Conservation (phyloP, 805 yeast genomes). For the Starmerella khaoyaiensis region DNA sequence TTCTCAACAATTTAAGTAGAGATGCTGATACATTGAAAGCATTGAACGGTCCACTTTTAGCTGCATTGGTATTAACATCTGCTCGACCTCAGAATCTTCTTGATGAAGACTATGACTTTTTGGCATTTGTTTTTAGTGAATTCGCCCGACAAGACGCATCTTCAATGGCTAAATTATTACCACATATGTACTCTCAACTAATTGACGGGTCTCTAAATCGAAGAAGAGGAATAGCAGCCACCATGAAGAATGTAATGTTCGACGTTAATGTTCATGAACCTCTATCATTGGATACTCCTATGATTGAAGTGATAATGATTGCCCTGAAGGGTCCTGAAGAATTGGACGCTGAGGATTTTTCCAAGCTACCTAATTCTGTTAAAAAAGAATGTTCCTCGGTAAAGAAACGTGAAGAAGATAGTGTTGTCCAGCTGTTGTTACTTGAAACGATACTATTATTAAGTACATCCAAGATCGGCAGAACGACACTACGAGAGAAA, state of each 20-base stretch:
- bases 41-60: constrained; percentile 46
- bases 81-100: constrained; percentile 31
- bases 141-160: constrained; percentile 47
- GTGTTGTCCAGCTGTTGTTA: constrained; percentile 50
- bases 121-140: constrained; percentile 82
- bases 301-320: constrained; percentile 67
- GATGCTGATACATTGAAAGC: constrained; percentile 48
- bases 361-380: constrained; percentile 76
- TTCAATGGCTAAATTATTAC: constrained; percentile 45
- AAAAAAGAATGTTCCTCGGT: constrained; percentile 58
- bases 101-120: constrained; percentile 65
- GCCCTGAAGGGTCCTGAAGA: constrained; percentile 70
- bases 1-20: constrained; percentile 77
- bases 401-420: constrained; percentile 61
- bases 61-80: constrained; percentile 53
- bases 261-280: constrained; percentile 56
- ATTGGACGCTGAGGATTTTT: constrained; percentile 71
- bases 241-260: constrained; percentile 79
- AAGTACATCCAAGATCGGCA: constrained; percentile 57
- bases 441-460: constrained; percentile 69
- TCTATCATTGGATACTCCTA: constrained; percentile 48
- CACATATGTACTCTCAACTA: constrained; percentile 72
- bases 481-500: constrained; percentile 68
- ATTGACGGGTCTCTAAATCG: constrained; percentile 64
- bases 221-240: constrained; percentile 85